phyloP scores from a whole-genome alignment of 2,329 filamentous ascomycete species.

The Ploettnerulaceae sp. region DNA sequence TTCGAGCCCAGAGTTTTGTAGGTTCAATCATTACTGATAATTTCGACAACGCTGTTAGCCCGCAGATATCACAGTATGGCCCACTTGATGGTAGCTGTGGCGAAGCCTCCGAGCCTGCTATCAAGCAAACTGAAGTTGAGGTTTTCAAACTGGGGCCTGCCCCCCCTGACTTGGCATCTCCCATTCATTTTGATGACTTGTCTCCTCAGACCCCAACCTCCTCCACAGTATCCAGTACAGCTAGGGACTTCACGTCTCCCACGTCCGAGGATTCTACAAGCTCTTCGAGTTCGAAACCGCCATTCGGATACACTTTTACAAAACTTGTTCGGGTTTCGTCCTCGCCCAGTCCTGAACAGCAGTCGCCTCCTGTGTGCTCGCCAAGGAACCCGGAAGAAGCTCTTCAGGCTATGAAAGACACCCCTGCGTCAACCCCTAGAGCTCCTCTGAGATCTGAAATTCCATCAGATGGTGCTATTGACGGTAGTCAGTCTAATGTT shows the following conservation, averaged over 20 bases:
- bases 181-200: conserved; percentile 3
- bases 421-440: neutral
- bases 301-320: neutral
- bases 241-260: conserved; percentile 1
- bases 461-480: conserved; percentile 1
- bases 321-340: neutral
- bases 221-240: neutral
- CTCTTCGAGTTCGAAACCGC: neutral
- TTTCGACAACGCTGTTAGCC: neutral
- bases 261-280: conserved; percentile 1
- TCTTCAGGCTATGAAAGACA: neutral
- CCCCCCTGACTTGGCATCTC: neutral
- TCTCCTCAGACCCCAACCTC: conserved; percentile 4
- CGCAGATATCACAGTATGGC: conserved; percentile 1
- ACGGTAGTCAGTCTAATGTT: neutral
- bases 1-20: neutral
- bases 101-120: conserved; percentile 1
- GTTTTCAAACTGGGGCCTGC: neutral
- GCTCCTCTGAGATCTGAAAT: neutral
- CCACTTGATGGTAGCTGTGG: conserved; percentile 1
- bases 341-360: no score
- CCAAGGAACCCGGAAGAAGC: neutral
- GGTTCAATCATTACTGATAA: neutral
- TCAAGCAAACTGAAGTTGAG: neutral
- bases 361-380: neutral